These are phyloP conservation scores for Xylaria palmicola DNA, from an alignment of 495 filamentous ascomycete genomes.

Conservation along the genomic window DNA sequence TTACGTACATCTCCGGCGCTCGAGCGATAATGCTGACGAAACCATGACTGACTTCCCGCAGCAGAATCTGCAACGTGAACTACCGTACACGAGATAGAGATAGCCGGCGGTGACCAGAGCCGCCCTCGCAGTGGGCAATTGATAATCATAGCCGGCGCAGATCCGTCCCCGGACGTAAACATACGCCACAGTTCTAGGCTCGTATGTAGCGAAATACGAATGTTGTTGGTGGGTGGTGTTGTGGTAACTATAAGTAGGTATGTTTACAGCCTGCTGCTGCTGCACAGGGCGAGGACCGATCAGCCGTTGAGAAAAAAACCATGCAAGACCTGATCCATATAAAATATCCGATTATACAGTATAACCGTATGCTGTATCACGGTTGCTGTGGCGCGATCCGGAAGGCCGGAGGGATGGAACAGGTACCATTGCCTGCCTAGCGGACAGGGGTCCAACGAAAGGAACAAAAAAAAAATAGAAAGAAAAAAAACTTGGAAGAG, in stretches of 20 bases:
- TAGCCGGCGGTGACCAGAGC: background rate
- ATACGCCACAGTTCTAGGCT: background rate
- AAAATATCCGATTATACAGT: constrained; percentile 1
- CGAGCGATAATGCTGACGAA: constrained; percentile 8
- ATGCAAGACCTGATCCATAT: background rate
- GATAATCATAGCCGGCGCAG: background rate
- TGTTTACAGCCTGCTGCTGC: too few species aligned
- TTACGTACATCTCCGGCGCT: background rate
- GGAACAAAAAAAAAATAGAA: too few species aligned
- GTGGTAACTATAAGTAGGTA: background rate
- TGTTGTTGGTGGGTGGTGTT: background rate
- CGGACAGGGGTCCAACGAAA: background rate
- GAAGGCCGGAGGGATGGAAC: constrained; percentile 9
- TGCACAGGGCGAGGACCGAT: too few species aligned
- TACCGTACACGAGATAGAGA: background rate
- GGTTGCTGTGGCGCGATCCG: constrained; percentile 1
- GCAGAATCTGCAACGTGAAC: too few species aligned
- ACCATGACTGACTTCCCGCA: constrained; percentile 13
- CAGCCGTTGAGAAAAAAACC: background rate
- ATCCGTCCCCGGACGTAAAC: background rate
- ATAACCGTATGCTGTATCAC: background rate
- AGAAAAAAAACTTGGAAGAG: constrained; percentile 12
- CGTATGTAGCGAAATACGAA: constrained; percentile 3
- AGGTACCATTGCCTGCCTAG: too few species aligned
- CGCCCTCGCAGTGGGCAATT: background rate